Evolutionary conservation across 1,139 yeast genomes (phyloP).

Genomic region (Blastobotrys petasosporus): DNA sequence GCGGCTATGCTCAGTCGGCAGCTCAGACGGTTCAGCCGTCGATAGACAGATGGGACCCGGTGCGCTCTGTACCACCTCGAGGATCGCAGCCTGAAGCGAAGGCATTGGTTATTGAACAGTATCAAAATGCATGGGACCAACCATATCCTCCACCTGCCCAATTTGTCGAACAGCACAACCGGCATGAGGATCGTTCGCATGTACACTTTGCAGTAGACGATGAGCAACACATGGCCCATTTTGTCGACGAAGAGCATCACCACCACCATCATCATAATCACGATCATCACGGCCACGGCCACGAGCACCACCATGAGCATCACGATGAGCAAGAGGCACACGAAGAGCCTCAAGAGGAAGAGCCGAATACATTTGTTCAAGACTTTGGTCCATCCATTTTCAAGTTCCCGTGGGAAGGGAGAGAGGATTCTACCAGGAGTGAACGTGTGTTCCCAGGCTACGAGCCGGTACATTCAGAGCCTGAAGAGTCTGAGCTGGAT

Average conservation of each 20-base stretch:
- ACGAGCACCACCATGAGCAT: slow-evolving; percentile 1
- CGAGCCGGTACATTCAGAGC: not conserved
- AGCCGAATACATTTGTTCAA: not conserved
- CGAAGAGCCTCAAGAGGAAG: slow-evolving; percentile 2
- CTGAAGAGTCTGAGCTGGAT: slow-evolving; percentile 1
- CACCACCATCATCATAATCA: slow-evolving; percentile 4
- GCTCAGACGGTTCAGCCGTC: slow-evolving; percentile 27
- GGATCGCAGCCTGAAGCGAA: slow-evolving; percentile 39
- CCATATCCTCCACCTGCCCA: slow-evolving; percentile 7
- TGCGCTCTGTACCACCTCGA: slow-evolving; percentile 38
- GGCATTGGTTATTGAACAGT: slow-evolving; percentile 22
- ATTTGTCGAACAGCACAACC: slow-evolving; percentile 5
- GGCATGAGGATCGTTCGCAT: not conserved
- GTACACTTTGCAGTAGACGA: not conserved
- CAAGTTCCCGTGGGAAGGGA: slow-evolving; percentile 14
- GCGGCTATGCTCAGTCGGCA: slow-evolving; percentile 10
- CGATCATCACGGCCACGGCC: not conserved
- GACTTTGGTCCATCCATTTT: slow-evolving; percentile 11
- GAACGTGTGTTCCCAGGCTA: slow-evolving; percentile 17
- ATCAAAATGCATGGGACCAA: slow-evolving; percentile 30
- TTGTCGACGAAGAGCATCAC: not conserved
- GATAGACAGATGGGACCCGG: slow-evolving; percentile 40
- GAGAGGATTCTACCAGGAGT: slow-evolving; percentile 6
- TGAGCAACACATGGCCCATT: not conserved
- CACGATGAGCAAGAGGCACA: slow-evolving; percentile 1